Base-by-base conservation (phyloP, 2,329 filamentous ascomycete genomes). In the Cytospora piceicola region DNA sequence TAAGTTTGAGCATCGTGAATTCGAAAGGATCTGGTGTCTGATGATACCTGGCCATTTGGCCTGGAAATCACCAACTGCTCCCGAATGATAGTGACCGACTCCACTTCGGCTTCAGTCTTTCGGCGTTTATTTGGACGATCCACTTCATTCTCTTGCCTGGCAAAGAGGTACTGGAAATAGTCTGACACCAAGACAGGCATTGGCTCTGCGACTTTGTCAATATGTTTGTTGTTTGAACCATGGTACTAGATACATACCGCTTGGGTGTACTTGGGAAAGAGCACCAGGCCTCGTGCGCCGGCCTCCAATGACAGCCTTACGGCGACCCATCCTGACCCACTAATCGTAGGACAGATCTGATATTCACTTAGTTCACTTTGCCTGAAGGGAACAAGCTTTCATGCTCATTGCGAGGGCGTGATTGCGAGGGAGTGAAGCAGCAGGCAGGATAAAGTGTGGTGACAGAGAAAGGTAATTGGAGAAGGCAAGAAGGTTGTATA, bases 81-180 rank as follows among this genome's bases (percentile, higher is more conserved):
- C 34, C 70, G 64, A 7, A 65, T 49, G 32, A 73, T 63, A 15
- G 66, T 61, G 17, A 71, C 53, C 15, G 67, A 66, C 30, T 67
- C 58, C 15, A 56, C 49, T 17, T 20, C 29, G 11, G 49, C 2
- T 14, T 63, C 49, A 15, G 55, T 59, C 42, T 51, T 69, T 8
- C 57, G 52, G 2, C 70, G 68, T 51, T 72, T 72, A 2, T 64
- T 52, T 8, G 70, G 67, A 29, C 61, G 68, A 57, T 61, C 32
- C 17, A 24, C 51, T 17, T 22, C 30, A 2, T 61, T 30, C 12
- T 55, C 27, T 12, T 62, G 27, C 42, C 55, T 53, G n/a, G 49
- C 39, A 24, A 49, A 53, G 20, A 66, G 34, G 8, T 39, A 51
- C 36, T 27, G 64, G 11, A 68, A 51, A 24, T 58, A 54, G 7